Conservation (phyloP, 2,329 filamentous ascomycete genomes). For the Hawksworthiomyces lignivorus region DNA sequence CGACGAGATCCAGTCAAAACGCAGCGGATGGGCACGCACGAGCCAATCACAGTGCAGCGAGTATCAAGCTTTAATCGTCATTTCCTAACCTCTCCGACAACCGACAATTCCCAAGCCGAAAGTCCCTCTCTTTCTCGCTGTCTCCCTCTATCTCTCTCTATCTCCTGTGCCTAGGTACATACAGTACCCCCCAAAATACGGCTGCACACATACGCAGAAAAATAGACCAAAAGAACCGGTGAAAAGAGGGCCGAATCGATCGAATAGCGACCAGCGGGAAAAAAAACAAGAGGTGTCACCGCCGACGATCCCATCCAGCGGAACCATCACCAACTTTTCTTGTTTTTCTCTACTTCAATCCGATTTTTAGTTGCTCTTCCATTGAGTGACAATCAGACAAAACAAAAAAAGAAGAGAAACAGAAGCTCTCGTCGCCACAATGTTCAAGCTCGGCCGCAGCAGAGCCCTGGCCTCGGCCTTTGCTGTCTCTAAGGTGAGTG, state of each 20-base stretch:
- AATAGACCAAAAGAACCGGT: slow-evolving; percentile 6
- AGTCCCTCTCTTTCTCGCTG: neutral
- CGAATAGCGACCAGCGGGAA: neutral
- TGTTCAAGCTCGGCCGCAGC: slow-evolving; percentile 85
- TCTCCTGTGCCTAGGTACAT: no score
- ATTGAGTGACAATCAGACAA: no score
- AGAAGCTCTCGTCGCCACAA: slow-evolving; percentile 33
- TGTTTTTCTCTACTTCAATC: slow-evolving; percentile 1
- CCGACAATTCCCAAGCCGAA: slow-evolving; percentile 11
- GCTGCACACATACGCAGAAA: slow-evolving; percentile 1
- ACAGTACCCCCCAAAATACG: slow-evolving; percentile 5
- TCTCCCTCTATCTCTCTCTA: no score
- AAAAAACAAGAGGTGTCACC: no score
- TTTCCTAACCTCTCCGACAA: slow-evolving; percentile 16
- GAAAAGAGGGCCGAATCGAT: slow-evolving; percentile 12
- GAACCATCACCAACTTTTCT: neutral
- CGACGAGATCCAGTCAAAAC: no score
- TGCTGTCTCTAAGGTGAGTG: slow-evolving; percentile 65
- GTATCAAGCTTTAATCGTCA: neutral
- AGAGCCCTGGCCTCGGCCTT: slow-evolving; percentile 73
- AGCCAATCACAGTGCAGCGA: slow-evolving; percentile 7
- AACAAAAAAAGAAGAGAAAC: no score
- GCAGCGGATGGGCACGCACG: no score
- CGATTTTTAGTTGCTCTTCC: no score
- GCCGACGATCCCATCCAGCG: no score